A percentile compares a stretch with the other conserved stretches of the same genome.
phyloP scores from a whole-genome alignment of 2,329 filamentous ascomycete species.

The Tricladium varicosporioides region DNA sequence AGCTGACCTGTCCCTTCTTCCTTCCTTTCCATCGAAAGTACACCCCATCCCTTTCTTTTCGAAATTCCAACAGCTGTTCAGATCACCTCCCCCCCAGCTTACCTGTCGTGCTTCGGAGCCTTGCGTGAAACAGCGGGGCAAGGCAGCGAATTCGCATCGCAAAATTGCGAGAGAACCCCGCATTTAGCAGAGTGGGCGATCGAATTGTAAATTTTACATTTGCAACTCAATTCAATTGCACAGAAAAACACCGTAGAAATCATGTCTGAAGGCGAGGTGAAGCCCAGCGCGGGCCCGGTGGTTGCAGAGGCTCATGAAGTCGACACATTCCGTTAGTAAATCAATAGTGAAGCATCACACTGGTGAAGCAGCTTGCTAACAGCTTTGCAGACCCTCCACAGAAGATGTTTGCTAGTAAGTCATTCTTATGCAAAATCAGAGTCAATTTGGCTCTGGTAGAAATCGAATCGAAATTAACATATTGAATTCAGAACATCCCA shows the following conservation, averaged over 20 bases:
- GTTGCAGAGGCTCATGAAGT: conserved; percentile 75
- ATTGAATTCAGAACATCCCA: conserved; percentile 59
- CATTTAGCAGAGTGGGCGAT: neutral
- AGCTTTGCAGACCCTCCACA: conserved; percentile 54
- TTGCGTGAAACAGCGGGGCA: neutral
- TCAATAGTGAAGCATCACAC: neutral
- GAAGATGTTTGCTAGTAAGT: conserved; percentile 68
- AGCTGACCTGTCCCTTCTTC: neutral
- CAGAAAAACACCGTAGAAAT: conserved; percentile 10
- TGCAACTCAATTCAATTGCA: neutral
- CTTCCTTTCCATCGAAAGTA: neutral
- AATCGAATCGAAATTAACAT: conserved; percentile 8
- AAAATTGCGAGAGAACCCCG: neutral
- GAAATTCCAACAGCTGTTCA: neutral
- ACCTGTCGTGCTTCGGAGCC: neutral
- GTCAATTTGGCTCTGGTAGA: neutral
- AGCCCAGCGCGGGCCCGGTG: conserved; percentile 49
- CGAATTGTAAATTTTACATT: neutral
- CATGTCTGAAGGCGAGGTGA: conserved; percentile 45
- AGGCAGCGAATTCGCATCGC: neutral
- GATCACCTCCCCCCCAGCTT: neutral
- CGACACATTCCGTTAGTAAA: conserved; percentile 65
- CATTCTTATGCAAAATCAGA: too few species aligned
- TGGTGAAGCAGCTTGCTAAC: conserved; percentile 18
- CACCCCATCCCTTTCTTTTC: neutral